Evolutionary conservation across 805 yeast species (phyloP), one percentile per base, ranked within the genome.

Genomic region (Candida verbasci): DNA sequence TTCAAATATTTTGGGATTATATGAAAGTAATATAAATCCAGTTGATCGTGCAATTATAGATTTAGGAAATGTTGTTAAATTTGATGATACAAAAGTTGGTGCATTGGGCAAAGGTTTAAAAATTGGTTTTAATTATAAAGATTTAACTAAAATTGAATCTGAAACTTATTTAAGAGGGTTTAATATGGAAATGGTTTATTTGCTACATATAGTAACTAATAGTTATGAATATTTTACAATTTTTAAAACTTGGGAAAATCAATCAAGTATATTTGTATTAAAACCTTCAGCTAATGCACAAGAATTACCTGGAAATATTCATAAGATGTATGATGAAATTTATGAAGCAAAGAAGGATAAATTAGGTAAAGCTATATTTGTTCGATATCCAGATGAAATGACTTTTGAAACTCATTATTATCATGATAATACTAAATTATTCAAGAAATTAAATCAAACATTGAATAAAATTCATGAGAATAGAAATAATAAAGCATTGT

Each of bases 101-200:
- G 78, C 88, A 0, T 64, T 94, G 8, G 95, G 97, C 6, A 76
- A 74, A 49, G 95, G 96, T 20, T 62, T 93, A 39, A 88, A 86
- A 47, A 72, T 74, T 40, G 98, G 98, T 0, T 94, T 94, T 57
- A 77, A 82, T 10, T 52, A 74, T 38, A 75, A 75, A 34, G 79
- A 80, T 55, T 55, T 76, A 37, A 57, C 77, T 24, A 62, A 64
- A 20, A 60, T 72, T 5, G 74, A 76, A 4, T 55, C 73, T 10
- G 68, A 65, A 3, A 57, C 65, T 29, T 86, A 87, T 48, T 59
- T 87, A 44, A 59, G 65, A 34, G 59, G 69, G 24, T 76, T 82
- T 45, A 57, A 65, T 5, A 65, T 81, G 67, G 80, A 76, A 28
- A 61, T 80, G 9, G 60, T 82, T 3, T 85, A 83, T 49, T 50